Conservation (phyloP, 2,329 filamentous ascomycete species). For the Neocatenulostroma microsporum region DNA sequence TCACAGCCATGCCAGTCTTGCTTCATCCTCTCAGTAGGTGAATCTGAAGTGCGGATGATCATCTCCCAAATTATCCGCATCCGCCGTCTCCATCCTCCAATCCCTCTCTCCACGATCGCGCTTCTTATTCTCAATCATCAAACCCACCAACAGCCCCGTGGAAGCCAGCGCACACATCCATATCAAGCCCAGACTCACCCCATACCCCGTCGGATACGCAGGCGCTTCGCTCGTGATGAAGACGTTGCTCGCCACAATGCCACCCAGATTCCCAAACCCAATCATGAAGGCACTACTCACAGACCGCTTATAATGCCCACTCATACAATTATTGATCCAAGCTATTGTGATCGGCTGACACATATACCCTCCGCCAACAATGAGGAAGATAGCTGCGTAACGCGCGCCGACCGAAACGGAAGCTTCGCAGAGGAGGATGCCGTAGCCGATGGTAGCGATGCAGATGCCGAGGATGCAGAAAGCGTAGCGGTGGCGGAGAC, state of each 20-base stretch:
- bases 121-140: slow-evolving; percentile 41
- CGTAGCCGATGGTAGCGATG: slow-evolving; percentile 48
- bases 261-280: slow-evolving; percentile 44
- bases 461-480: slow-evolving; percentile 47
- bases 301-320: slow-evolving; percentile 51
- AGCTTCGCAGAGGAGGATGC: slow-evolving; percentile 46
- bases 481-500: slow-evolving; percentile 44
- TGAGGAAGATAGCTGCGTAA: slow-evolving; percentile 50
- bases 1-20: too few relatives aligned
- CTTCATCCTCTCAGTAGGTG: slow-evolving; percentile 7
- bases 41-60: slow-evolving; percentile 13
- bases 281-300: slow-evolving; percentile 48
- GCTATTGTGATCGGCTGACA: slow-evolving; percentile 48
- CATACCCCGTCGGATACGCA: slow-evolving; percentile 44
- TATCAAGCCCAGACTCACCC: slow-evolving; percentile 41
- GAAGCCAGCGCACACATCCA: slow-evolving; percentile 40
- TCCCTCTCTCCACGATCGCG: slow-evolving; percentile 42
- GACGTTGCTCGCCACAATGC: slow-evolving; percentile 47
- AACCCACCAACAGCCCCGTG: slow-evolving; percentile 33
- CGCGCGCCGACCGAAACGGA: slow-evolving; percentile 42
- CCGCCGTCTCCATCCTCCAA: slow-evolving; percentile 34
- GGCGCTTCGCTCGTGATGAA: slow-evolving; percentile 44
- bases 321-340: slow-evolving; percentile 52
- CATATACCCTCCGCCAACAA: slow-evolving; percentile 48
- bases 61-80: slow-evolving; percentile 45